These are phyloP conservation scores for Quercus rubra DNA, from an alignment of 306 rosid species.

Conservation along the genomic window DNA sequence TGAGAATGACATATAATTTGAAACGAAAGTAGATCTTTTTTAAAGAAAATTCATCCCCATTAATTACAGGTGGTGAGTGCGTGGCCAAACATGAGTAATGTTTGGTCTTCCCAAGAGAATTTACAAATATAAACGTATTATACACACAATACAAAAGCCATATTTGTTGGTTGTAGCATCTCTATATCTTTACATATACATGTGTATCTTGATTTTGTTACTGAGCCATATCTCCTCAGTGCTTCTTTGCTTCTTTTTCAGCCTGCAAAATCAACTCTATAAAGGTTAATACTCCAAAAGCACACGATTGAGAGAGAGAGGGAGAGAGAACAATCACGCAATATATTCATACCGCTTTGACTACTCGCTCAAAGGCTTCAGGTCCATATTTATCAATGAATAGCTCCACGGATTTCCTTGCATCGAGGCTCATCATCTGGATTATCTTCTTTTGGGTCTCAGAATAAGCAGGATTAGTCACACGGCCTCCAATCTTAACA, in stretches of 20 bases:
- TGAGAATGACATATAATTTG: no score
- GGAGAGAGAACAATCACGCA: background rate
- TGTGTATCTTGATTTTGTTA: background rate
- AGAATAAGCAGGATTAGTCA: slow-evolving; percentile 34
- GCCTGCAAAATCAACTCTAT: slow-evolving; percentile 47
- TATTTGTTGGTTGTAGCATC: background rate
- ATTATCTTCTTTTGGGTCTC: slow-evolving; percentile 61
- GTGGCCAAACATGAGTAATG: no score
- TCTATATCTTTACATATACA: background rate
- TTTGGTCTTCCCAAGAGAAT: no score
- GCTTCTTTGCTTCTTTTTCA: slow-evolving; percentile 80
- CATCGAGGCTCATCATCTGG: slow-evolving; percentile 80
- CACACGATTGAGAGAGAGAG: background rate
- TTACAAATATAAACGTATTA: no score
- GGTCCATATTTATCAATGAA: slow-evolving; percentile 61
- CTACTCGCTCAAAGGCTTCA: slow-evolving; percentile 71
- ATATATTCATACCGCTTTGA: slow-evolving; percentile 48
- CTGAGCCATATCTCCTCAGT: slow-evolving; percentile 11
- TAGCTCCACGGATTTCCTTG: slow-evolving; percentile 72
- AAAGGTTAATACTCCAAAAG: background rate
- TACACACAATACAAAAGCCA: no score
- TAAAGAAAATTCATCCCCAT: no score
- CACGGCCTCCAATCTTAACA: slow-evolving; percentile 44
- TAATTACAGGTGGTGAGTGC: no score
- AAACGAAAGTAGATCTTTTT: no score